These are phyloP conservation scores for Clonostachys byssicola DNA, from an alignment of 2,329 filamentous ascomycete genomes.

Conservation along the genomic window DNA sequence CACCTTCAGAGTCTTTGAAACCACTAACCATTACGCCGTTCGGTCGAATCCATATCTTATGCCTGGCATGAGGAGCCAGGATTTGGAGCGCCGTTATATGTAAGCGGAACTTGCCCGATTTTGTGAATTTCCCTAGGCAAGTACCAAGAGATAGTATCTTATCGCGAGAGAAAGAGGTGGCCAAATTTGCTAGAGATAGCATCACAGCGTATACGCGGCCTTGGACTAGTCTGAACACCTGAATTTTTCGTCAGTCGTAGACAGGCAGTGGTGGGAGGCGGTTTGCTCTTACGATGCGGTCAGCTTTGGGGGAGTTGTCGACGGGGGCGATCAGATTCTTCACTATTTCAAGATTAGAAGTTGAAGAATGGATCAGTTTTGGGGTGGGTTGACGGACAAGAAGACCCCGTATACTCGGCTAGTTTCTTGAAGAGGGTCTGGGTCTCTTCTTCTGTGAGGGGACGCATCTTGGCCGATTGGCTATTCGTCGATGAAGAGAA, in stretches of 20 bases:
- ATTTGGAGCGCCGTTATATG: conserved; percentile 88
- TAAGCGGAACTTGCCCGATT: conserved; percentile 90
- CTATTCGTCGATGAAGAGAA: conserved; percentile 33
- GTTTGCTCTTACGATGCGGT: conserved; percentile 55
- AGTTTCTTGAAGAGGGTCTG: conserved; percentile 87
- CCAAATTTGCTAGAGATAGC: conserved; percentile 86
- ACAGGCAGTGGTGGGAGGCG: too few species aligned
- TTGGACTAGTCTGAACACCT: conserved; percentile 75
- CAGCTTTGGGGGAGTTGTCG: conserved; percentile 61
- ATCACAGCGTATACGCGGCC: conserved; percentile 89
- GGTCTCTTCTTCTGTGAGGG: conserved; percentile 75
- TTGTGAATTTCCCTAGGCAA: conserved; percentile 90
- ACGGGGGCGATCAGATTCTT: conserved; percentile 78
- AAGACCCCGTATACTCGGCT: conserved; percentile 86
- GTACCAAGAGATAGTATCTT: conserved; percentile 84
- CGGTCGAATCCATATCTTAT: conserved; percentile 95
- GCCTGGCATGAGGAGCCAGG: conserved; percentile 84
- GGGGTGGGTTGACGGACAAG: too few species aligned
- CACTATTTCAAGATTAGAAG: too few species aligned
- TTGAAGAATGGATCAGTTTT: too few species aligned
- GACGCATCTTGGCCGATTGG: conserved; percentile 57
- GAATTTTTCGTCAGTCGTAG: too few species aligned
- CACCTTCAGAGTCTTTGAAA: too few species aligned
- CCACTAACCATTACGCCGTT: conserved; percentile 76
- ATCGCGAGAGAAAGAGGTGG: conserved; percentile 77